phyloP scores from a whole-genome alignment of 2,329 filamentous ascomycete genomes.

The Neurospora sp. region DNA sequence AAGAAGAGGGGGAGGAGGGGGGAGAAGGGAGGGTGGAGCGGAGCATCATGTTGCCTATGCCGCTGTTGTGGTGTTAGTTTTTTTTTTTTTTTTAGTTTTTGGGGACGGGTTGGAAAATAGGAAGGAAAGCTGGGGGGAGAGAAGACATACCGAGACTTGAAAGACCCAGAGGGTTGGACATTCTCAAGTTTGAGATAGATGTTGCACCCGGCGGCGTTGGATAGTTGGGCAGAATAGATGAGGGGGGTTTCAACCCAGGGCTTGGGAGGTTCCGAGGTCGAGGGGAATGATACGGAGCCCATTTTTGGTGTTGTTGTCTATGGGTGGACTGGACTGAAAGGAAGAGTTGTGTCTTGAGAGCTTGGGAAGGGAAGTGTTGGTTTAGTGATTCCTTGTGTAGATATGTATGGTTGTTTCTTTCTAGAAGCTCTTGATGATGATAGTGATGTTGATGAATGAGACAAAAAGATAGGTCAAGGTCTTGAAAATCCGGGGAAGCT shows the following conservation, averaged over 20 bases:
- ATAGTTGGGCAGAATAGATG: conserved; percentile 53
- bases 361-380: not conserved
- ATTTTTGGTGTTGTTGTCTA: conserved; percentile 11
- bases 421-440: not conserved
- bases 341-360: not conserved
- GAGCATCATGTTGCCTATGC: conserved; percentile 62
- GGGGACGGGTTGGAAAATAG: not conserved
- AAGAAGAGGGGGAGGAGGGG: conserved; percentile 11
- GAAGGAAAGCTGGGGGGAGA: not conserved
- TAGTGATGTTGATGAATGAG: not conserved
- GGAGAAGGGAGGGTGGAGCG: conserved; percentile 21
- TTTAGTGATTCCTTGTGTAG: not conserved
- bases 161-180: conserved; percentile 71
- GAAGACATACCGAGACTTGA: conserved; percentile 53
- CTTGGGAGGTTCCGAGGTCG: conserved; percentile 15
- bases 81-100: too few species aligned
- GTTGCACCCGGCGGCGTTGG: conserved; percentile 59
- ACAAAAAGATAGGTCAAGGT: not conserved
- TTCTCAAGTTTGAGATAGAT: conserved; percentile 78
- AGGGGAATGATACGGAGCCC: conserved; percentile 16
- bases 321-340: not conserved
- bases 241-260: conserved; percentile 63
- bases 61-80: conserved; percentile 22
- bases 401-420: not conserved
- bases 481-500: not conserved